Conservation (phyloP, 495 filamentous ascomycete genomes). For the Penicillium pancosmium region DNA sequence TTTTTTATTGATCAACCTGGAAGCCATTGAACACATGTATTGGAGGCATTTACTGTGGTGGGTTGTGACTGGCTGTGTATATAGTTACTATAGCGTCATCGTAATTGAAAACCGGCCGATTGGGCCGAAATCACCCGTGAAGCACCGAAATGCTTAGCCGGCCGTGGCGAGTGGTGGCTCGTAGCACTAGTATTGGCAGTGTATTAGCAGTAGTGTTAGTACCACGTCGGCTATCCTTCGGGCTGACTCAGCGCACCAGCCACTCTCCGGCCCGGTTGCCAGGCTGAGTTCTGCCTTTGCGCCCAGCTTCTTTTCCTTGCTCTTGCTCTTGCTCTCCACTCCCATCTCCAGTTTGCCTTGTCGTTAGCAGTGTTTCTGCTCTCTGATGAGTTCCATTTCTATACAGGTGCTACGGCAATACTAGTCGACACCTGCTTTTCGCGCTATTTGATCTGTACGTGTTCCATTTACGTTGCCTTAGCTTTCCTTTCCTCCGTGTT, state of each 20-base stretch:
- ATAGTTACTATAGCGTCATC: constrained; percentile 17
- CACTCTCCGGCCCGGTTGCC: constrained; percentile 17
- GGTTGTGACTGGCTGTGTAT: no score
- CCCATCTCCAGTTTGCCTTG: constrained; percentile 18
- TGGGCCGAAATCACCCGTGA: constrained; percentile 34
- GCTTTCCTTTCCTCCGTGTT: constrained; percentile 34
- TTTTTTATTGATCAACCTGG: not conserved
- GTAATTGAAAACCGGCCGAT: constrained; percentile 15
- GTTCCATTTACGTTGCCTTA: constrained; percentile 17
- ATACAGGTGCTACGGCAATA: constrained; percentile 51
- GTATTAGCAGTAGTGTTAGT: no score
- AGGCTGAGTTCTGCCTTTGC: constrained; percentile 21
- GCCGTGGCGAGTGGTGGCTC: constrained; percentile 13
- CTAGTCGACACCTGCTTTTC: constrained; percentile 49
- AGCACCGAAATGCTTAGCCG: constrained; percentile 31
- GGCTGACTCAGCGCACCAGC: constrained; percentile 35
- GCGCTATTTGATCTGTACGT: constrained; percentile 23
- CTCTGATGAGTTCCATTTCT: constrained; percentile 50
- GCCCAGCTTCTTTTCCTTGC: constrained; percentile 14
- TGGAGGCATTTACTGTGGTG: not conserved
- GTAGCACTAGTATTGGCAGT: not conserved
- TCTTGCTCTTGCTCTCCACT: constrained; percentile 18
- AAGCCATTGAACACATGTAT: not conserved
- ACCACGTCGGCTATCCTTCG: constrained; percentile 20
- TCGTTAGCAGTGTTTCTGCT: constrained; percentile 39